These are phyloP conservation scores for Thuja plicata DNA, from an alignment of 83 land plant genomes.

Conservation along the genomic window DNA sequence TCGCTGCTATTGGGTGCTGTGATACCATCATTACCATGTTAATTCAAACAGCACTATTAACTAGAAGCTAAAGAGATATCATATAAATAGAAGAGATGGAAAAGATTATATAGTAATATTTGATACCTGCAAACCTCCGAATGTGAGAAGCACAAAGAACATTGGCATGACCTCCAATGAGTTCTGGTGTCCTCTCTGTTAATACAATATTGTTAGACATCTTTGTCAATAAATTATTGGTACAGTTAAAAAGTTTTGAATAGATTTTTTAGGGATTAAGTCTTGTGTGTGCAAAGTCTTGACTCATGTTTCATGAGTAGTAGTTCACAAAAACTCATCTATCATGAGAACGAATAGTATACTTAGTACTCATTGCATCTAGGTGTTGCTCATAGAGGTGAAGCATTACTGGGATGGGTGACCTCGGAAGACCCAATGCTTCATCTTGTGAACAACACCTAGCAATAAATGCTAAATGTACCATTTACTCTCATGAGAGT, in stretches of 20 bases:
- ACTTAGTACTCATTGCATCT: too few relatives aligned
- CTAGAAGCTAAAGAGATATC: neutral
- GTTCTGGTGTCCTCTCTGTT: conserved; percentile 93
- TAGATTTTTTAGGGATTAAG: neutral
- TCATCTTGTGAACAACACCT: too few relatives aligned
- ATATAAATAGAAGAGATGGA: neutral
- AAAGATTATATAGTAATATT: neutral
- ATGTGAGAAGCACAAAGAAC: conserved; percentile 58
- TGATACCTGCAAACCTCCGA: conserved; percentile 66
- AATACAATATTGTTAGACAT: neutral
- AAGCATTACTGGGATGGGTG: too few relatives aligned
- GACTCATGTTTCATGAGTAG: too few relatives aligned
- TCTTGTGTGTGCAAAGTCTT: too few relatives aligned
- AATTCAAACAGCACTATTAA: neutral
- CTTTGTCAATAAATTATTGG: neutral
- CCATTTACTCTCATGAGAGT: too few relatives aligned
- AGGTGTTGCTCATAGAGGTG: too few relatives aligned
- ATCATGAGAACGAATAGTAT: too few relatives aligned
- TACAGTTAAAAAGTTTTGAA: neutral
- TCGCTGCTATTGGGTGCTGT: conserved; percentile 47
- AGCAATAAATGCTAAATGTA: too few relatives aligned
- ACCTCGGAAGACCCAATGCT: too few relatives aligned
- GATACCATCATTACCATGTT: too few relatives aligned
- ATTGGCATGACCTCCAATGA: conserved; percentile 71
- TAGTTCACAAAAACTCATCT: too few relatives aligned